Conservation (phyloP, 495 filamentous ascomycete species). For the Penicillium alfredii region DNA sequence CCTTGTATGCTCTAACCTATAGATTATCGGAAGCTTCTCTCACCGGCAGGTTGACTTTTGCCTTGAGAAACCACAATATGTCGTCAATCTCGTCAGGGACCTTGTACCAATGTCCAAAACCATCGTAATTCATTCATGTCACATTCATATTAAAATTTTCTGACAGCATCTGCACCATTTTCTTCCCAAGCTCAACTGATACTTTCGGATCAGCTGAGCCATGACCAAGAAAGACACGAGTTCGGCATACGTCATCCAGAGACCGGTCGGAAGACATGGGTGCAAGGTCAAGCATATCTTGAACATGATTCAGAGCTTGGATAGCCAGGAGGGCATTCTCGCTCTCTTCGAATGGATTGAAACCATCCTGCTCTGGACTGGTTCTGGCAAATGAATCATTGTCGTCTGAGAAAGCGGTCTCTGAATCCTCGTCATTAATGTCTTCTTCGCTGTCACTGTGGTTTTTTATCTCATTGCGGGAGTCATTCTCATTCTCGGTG, state of each 20-base stretch:
- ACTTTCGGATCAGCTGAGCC: constrained; percentile 47
- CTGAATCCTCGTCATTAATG: constrained; percentile 4
- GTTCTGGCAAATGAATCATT: constrained; percentile 8
- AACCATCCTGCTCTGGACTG: constrained; percentile 1
- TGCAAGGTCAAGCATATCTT: constrained; percentile 13
- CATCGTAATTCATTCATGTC: constrained; percentile 45
- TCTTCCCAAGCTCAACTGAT: constrained; percentile 36
- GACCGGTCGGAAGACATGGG: constrained; percentile 4
- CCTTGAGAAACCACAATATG: constrained; percentile 38
- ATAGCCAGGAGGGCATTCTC: constrained; percentile 4
- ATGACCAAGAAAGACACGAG: constrained; percentile 50
- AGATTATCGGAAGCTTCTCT: too few relatives aligned
- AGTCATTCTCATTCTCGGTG: background rate
- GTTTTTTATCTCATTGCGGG: too few relatives aligned
- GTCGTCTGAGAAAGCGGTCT: constrained; percentile 1
- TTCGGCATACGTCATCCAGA: constrained; percentile 7
- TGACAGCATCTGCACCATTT: constrained; percentile 34
- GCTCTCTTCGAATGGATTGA: constrained; percentile 11
- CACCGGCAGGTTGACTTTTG: constrained; percentile 1
- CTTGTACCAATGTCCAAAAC: constrained; percentile 54
- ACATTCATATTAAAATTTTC: constrained; percentile 37
- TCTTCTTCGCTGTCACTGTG: constrained; percentile 4
- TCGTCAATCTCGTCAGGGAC: constrained; percentile 45
- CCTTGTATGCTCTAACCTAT: too few relatives aligned
- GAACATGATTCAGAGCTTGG: constrained; percentile 13